Evolutionary conservation across 306 rosid genomes (phyloP), one percentile per base, ranked within the genome.

Genomic region (Sesbania bispinosa): DNA sequence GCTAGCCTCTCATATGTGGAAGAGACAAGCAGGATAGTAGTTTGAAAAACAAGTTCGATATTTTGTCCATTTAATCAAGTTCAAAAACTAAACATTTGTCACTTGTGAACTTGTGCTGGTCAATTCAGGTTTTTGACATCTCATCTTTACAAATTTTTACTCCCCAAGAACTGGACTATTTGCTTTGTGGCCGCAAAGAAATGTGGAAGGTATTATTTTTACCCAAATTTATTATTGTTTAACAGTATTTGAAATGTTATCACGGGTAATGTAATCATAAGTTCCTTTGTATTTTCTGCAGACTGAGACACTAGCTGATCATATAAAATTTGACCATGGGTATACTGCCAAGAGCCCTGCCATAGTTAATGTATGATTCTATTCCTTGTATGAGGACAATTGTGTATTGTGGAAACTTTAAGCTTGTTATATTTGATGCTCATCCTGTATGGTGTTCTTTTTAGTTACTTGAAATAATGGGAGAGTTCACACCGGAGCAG

Each of bases 271-370:
- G 20, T 59, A 43, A 4, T 51, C 16, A 45, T 23, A 23, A 9
- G 2, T 62, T 48, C 27, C 1, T 75, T 68, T 27, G 7, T 54
- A 21, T 53, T 55, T 68, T 69, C 18, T 84, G 77, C 86, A 95
- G 99, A 87, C 89, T 0, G 99, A 95, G 61, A 88, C 99, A 15
- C 93, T 95, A 18, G 91, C 76, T 38, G 99, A 95, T 81, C 96
- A 95, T 80, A 91, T 95, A 63, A 95, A 95, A 64, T 95, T 95
- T 57, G 99, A 95, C 79, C 99, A 95, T 78, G 99, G 99, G 73
- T 95, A 89, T 77, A 95, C 89, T 27, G 95, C 96, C 26, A 95
- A 95, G 90, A 95, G 99, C 83, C 96, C 96, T 41, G 97, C 99
- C 7, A 85, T 95, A 63, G 77, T 95, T 64, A 85, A 95, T 79